These are phyloP conservation scores for Pyrus hybrid DNA, from an alignment of 331 rosid species.

Conservation along the genomic window DNA sequence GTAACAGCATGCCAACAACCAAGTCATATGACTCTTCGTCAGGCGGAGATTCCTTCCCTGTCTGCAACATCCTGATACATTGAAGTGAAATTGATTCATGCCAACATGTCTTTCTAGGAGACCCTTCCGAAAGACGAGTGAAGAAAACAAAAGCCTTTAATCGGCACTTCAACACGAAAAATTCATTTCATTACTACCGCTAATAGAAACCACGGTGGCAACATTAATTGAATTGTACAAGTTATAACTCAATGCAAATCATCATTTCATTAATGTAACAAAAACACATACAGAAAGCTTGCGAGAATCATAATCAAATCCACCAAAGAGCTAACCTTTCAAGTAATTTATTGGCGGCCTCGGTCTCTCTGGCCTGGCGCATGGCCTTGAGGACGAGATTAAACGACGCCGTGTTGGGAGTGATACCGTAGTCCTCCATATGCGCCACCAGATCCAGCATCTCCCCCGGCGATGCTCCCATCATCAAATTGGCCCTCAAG, in stretches of 20 bases:
- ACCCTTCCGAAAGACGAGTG: not conserved
- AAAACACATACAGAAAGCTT: not conserved
- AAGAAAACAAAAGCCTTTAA: not conserved
- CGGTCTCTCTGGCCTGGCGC: conserved; percentile 45
- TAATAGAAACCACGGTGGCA: not conserved
- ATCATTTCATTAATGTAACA: not conserved
- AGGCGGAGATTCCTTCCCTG: conserved; percentile 64
- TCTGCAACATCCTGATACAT: conserved; percentile 72
- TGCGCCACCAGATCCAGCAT: conserved; percentile 53
- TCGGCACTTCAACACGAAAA: not conserved
- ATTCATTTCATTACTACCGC: not conserved
- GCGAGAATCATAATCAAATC: not conserved
- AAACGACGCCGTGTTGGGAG: conserved; percentile 79
- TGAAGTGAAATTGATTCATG: conserved; percentile 9
- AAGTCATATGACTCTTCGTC: conserved; percentile 78
- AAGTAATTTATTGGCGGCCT: conserved; percentile 60
- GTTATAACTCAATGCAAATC: not conserved
- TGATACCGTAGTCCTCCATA: conserved; percentile 48
- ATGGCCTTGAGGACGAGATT: conserved; percentile 81
- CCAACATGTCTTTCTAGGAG: not conserved
- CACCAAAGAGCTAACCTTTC: conserved; percentile 50
- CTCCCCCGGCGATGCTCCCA: conserved; percentile 49
- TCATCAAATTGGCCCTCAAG: conserved; percentile 77
- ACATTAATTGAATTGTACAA: not conserved
- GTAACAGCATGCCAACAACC: conserved; percentile 66